Evolutionary conservation across 805 yeast species (phyloP), one percentile per base, ranked within the genome.

Genomic region (Ogataea trehalophila): DNA sequence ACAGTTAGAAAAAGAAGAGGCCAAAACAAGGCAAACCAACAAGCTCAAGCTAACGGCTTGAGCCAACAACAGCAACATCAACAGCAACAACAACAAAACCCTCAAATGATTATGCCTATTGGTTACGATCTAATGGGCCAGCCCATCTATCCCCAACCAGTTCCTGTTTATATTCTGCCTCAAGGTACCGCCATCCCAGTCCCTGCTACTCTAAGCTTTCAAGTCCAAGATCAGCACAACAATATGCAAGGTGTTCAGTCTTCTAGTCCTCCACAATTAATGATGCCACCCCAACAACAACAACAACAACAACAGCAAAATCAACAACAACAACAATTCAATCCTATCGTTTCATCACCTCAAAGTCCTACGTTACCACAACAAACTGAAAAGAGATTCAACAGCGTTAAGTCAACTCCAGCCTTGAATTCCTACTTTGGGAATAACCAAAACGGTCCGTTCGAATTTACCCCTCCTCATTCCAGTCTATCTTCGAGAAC

Each of bases 1-100:
- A 79, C 80, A 46, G 79, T 85, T 31, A 61, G 83, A 47, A 75
- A 84, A 62, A 81, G 85, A 58, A 50, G 66, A 36, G 59, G 59
- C n/a, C 65, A 60, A 35, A 57, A 58, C 46, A 56, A 51, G 46
- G 53, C 46, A 16, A 14, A 22, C 18, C 46, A 44, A 26, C 31
- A 26, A 26, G 31, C 9, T 26, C 31, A 26, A 26, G 31, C 31
- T 26, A 26, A 26, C 9, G 9, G 31, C 9, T 26, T 26, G 9
- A 13, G 31, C 4, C 31, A 26, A 26, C 42, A 41, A 23, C 48
- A 13, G 15, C 53, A 41, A 23, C 48, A 13, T n/a, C 53, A 35
- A 39, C 48, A 26, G 33, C 46, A 31, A 39, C 54, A 36, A 48
- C 56, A 16, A 37, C 57, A 23, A 42, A 55, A 43, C 34, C 58